phyloP scores from a whole-genome alignment of 371 early-diverging fungal species.

The Rhizopus stolonifer region DNA sequence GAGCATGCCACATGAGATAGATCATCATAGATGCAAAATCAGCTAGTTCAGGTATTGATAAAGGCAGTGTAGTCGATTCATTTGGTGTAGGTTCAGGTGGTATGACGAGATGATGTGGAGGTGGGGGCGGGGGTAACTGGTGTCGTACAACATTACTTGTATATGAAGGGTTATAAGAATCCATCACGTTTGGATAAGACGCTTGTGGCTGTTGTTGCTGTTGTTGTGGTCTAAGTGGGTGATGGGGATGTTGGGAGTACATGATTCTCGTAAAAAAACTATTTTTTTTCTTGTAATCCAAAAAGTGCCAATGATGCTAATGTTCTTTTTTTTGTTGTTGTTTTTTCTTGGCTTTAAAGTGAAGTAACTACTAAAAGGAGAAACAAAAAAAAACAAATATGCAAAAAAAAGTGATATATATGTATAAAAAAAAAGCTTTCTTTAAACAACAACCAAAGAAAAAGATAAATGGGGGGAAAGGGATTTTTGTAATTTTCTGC shows the following conservation, averaged over 20 bases:
- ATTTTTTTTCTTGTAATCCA: no score
- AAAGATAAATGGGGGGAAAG: background rate
- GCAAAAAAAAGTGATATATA: background rate
- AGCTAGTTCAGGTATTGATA: conserved; percentile 35
- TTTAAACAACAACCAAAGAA: background rate
- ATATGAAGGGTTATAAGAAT: conserved; percentile 6
- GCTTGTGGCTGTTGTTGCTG: conserved; percentile 9
- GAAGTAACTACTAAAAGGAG: no score
- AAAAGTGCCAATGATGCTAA: no score
- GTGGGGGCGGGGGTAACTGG: conserved; percentile 20
- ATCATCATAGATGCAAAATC: conserved; percentile 66
- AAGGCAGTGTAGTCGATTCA: conserved; percentile 30
- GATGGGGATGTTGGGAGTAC: conserved; percentile 21
- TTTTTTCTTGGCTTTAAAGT: background rate
- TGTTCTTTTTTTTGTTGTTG: no score
- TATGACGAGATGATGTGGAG: conserved; percentile 11
- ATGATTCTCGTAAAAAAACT: background rate
- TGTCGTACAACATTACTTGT: conserved; percentile 7
- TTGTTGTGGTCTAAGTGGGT: conserved; percentile 12
- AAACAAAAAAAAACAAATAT: background rate
- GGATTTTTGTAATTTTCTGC: no score
- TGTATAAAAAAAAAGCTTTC: background rate
- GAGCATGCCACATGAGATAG: conserved; percentile 64
- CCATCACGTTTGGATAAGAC: conserved; percentile 10
- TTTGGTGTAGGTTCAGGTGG: conserved; percentile 40